Evolutionary conservation across 2,329 filamentous ascomycete species (phyloP), one percentile per base, ranked within the genome.

Genomic region (Alternaria triticina): DNA sequence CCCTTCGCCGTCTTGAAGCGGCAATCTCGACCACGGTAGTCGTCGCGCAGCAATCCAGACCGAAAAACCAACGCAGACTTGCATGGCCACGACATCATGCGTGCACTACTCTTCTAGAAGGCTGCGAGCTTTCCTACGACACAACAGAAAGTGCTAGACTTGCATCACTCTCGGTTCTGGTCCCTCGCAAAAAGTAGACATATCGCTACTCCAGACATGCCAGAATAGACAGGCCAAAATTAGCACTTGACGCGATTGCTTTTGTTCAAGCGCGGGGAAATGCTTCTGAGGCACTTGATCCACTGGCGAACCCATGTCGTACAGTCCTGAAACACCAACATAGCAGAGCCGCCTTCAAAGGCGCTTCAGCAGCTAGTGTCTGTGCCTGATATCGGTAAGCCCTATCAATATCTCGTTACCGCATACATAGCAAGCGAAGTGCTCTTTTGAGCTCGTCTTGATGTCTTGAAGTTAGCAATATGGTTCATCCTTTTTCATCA

Each of bases 311-410:
- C 46, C 40, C 43, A 57, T 47, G 57, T 54, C 49, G 62, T 51
- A 56, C 61, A 62, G 62, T 58, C 30, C 44, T 74, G 71, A 72
- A 74, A 74, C 71, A 72, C 51, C 56, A 63, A 62, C 64, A 60
- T 58, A 36, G 61, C 57, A 65, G 64, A 70, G 61, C 67, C 64
- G 65, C 68, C 60, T 52, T 45, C 54, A 46, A 46, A 54, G 25
- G 59, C 62, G 58, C 64, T 49, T 60, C 61, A 56, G 6, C 30
- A n/a, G 12, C 3, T 5, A 33, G 46, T 13, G 17, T 52, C 47
- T 22, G 49, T 49, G 55, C 43, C 40, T 45, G 20, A 40, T 25
- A 15, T 43, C 3, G 20, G 28, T 20, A 27, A 20, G 45, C 27
- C 45, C 30, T 40, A 7, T 9, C 36, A 22, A 47, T 28, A 46